Percentiles rank a stretch among this genome's conserved stretches.
Evolutionary conservation across 73 alveolate species (phyloP).

Genomic region (Stentor coeruleus): DNA sequence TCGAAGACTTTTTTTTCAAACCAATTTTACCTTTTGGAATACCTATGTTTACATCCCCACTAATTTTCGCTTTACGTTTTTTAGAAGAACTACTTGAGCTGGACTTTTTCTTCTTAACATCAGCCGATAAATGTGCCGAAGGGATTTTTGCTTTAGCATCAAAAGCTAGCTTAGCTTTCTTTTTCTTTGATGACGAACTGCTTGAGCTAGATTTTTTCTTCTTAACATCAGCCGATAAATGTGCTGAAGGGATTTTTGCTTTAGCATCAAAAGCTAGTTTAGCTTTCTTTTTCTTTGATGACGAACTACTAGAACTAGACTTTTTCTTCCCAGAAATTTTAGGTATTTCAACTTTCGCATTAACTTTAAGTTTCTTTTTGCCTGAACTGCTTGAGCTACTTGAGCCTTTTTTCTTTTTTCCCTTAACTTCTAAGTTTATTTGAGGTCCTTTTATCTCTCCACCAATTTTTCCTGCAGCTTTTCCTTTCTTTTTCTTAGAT

Average conservation of each 20-base stretch:
- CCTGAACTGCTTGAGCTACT: conserved; percentile 5
- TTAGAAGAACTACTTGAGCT: too few relatives aligned
- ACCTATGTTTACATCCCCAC: background rate
- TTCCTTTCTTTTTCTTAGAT: background rate
- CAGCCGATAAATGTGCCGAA: too few relatives aligned
- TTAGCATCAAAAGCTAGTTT: background rate
- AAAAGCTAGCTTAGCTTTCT: background rate
- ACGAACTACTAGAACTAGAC: background rate
- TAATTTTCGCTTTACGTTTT: too few relatives aligned
- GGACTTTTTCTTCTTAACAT: too few relatives aligned
- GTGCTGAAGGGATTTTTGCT: too few relatives aligned
- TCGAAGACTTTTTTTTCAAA: background rate
- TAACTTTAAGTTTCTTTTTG: background rate
- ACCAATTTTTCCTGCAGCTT: background rate
- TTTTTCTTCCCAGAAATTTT: background rate
- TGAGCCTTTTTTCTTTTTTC: background rate
- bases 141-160: background rate
- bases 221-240: too few relatives aligned
- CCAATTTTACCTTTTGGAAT: background rate
- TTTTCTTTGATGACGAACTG: background rate
- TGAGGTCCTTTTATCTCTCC: background rate
- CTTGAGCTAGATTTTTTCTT: too few relatives aligned
- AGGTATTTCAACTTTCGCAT: background rate
- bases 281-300: background rate
- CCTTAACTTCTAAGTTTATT: background rate